A percentile compares a stretch with the other conserved stretches of the same genome.
Evolutionary conservation across 345 rosid genomes (phyloP).

Genomic region (Orychophragmus violaceus): DNA sequence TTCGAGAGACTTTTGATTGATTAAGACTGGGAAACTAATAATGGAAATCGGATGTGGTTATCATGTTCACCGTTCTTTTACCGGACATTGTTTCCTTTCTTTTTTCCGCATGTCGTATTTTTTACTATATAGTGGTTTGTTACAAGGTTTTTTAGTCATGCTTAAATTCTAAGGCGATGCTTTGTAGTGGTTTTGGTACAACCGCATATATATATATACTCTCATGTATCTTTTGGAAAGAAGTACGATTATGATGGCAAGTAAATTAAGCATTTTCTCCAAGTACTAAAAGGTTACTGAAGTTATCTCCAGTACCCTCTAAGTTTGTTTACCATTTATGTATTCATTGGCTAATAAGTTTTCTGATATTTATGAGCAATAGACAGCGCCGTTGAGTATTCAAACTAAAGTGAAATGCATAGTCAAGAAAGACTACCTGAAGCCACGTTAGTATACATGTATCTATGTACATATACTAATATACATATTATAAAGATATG

Average conservation of each 20-base stretch:
- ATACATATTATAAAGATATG: neutral
- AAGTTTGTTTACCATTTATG: neutral
- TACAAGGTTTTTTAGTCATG: neutral
- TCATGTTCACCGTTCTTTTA: constrained; percentile 97
- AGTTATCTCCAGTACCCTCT: neutral
- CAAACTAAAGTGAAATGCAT: constrained; percentile 82
- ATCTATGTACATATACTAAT: neutral
- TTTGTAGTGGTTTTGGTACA: constrained; percentile 45
- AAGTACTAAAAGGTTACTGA: constrained; percentile 71
- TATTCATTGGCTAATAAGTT: neutral
- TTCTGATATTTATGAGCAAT: constrained; percentile 73
- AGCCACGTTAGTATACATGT: constrained; percentile 50
- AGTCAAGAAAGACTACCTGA: constrained; percentile 82
- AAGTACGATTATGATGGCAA: constrained; percentile 84
- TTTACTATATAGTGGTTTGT: neutral
- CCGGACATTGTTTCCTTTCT: constrained; percentile 44
- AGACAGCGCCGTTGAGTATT: constrained; percentile 81
- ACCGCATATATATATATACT: constrained; percentile 86
- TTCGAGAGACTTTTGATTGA: constrained; percentile 90
- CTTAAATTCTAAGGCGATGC: neutral
- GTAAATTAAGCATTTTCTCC: constrained; percentile 81
- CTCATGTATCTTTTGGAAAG: constrained; percentile 85
- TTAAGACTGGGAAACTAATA: constrained; percentile 94
- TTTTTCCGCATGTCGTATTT: neutral
- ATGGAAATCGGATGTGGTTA: constrained; percentile 93